Evolutionary conservation across 164 flowering plant genomes (phyloP), one percentile per base, ranked within the genome.

Genomic region (Pachysandra terminalis): DNA sequence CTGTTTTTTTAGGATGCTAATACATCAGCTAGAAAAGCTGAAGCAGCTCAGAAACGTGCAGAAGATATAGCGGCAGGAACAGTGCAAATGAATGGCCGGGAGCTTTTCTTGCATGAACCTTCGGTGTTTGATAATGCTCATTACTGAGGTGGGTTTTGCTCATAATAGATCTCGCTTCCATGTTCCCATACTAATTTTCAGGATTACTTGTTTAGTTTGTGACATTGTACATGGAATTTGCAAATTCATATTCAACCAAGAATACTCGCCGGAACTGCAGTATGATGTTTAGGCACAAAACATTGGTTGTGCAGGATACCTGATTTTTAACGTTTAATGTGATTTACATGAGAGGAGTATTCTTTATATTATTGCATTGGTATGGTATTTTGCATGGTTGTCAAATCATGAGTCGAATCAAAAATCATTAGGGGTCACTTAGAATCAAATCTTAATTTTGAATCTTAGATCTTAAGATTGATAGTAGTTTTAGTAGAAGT

Each of bases 41-140:
- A 83, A 77, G 89, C 81, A 40, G 89, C 81, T 40, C 81, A 87
- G 74, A 88, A 87, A 72, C 91, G 91, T 19, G 88, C 81, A 26
- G 90, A 88, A 75, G 93, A 87, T 55, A 80, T 88, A 70, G 86
- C 87, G 61, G 75, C 88, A 7, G 96, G 93, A 56, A 64, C 74
- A 35, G 86, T 82, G 48, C 88, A 77, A 72, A 84, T 88, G 91
- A 90, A 88, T 76, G 96, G 96, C 12, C 85, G 96, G 16, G 96
- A 90, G 77, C 90, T 90, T 66, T 90, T 90, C 73, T 9, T 74
- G 70, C 88, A 83, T 67, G 89, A 90, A 59, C 96, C 96, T 22
- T 82, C 82, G 88, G 96, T 87, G 52, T 90, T 90, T 70, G 92
- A 90, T 66, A 81, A 90, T 66, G 25, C 78, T 56, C 81, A 10